These are phyloP conservation scores for Parathielavia appendiculata DNA, from an alignment of 495 filamentous ascomycete species.

Conservation along the genomic window DNA sequence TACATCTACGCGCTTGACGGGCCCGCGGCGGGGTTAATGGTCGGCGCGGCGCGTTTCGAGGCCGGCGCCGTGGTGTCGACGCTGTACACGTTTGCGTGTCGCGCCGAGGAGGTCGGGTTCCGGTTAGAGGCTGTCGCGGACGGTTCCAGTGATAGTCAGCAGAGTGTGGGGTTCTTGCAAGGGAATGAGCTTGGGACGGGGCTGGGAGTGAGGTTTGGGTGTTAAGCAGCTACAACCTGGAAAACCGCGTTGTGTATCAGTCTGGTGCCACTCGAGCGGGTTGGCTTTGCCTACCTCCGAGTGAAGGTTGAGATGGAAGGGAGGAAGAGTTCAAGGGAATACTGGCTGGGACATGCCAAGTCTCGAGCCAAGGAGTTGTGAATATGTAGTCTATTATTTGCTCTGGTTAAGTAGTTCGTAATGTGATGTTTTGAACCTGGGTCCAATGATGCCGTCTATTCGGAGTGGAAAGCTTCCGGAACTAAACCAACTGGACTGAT, in stretches of 20 bases:
- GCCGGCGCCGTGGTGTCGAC: constrained; percentile 4
- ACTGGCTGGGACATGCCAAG: no score
- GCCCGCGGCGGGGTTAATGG: constrained; percentile 23
- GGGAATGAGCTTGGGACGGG: background rate
- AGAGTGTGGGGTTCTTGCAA: background rate
- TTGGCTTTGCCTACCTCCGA: background rate
- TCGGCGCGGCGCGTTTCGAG: constrained; percentile 26
- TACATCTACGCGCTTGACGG: constrained; percentile 31
- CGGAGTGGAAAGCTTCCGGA: no score
- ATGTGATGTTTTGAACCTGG: no score
- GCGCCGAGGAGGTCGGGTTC: constrained; percentile 25
- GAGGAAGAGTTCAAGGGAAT: no score
- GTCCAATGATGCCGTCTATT: no score
- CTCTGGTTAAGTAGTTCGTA: no score
- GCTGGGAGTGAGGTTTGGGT: background rate
- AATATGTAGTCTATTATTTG: no score
- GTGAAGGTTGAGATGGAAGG: no score
- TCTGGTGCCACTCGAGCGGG: no score
- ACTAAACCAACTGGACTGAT: no score
- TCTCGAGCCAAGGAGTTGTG: no score
- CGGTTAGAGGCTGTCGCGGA: constrained; percentile 19
- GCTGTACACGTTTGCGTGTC: constrained; percentile 31
- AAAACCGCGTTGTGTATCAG: background rate
- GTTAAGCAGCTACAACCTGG: background rate
- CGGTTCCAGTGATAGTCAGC: background rate